Evolutionary conservation across 2,329 filamentous ascomycete species (phyloP), one percentile per base, ranked within the genome.

Genomic region (Fusarium compactum): DNA sequence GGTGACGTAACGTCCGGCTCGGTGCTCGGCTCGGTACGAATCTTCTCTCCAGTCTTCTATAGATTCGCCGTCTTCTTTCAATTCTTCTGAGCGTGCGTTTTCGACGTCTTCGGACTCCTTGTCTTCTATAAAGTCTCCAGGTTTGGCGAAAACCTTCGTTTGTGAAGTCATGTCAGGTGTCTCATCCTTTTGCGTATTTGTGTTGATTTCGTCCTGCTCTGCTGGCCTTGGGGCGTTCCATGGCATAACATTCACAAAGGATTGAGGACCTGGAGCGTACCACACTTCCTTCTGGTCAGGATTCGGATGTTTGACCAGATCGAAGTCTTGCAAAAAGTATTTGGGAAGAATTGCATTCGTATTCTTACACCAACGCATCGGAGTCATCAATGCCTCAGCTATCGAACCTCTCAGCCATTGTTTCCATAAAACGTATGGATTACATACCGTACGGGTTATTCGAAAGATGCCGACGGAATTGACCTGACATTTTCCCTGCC

Each of bases 241-340:
- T 34, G 73, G 58, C 52, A 78, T 65, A 50, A 73, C 58, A n/a
- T 58, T 53, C 10, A 75, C 67, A 45, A 80, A 77, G 4, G 78
- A 67, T 16, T 83, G 68, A 41, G 80, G 81, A 11, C 79, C 81
- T 0, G 90, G 90, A 18, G 89, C 81, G 76, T 85, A 87, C 87
- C 88, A 92, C 0, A 85, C 81, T 4, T 80, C 72, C 0, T 76
- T 75, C 0, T 78, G 87, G 12, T 83, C 79, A 1, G 90, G 89
- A 62, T 83, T 80, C 2, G 90, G 89, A 58, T 91, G 85, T 2
- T 80, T 75, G 15, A 89, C 80, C 3, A 89, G 74, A 29, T 85
- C 83, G 64, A 93, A 89, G 32, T 87, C 82, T 58, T 91, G 86
- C 7, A 93, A 80, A 75, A 93, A 91, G 73, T 85, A 89, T 16